Base-by-base conservation (phyloP, 345 rosid genomes). In the Luvunga scandens region DNA sequence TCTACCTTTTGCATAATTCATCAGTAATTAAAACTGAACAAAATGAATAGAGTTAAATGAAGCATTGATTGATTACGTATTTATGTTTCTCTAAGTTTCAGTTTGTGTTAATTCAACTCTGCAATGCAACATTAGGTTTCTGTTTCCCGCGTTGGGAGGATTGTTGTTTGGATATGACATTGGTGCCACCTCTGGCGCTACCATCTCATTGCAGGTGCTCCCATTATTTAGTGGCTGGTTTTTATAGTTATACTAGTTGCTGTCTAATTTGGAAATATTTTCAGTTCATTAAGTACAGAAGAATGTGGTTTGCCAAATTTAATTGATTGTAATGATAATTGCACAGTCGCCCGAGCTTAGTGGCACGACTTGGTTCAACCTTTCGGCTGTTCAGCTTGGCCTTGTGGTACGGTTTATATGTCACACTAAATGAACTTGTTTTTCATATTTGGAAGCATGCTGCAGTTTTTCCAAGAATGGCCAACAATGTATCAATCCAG, bases 161-260 rank as follows among this genome's bases (percentile, higher is more conserved):
- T 78, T 95, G 67, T 89, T 93, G 71, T 93, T 95, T 69, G 99
- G 99, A 25, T 93, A 95, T 83, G 99, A 95, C 85, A 95, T 95
- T 81, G 99, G 98, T 69, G 99, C 99, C 61, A 96, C 97, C 48
- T 93, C 97, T 13, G 98, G 99, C 67, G 98, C 98, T 73, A 74
- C 98, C 36, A 67, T 96, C 85, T 93, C 97, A 19, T 81, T 93
- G 83, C 97, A 96, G 99, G 97, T 91, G 73, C 75, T 71, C 67
- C 34, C 48, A 18, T 28, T 7, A 5, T 76, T 59, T 27, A 48
- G 39, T 71, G 34, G 6, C 53, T 76, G n/a, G 66, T 69, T 34
- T 24, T 53, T 34, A 24, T 63, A 33, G 39, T 64, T 57, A 72
- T 34, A 16, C 50, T 19, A 9, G 60, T 39, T 50, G 19, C 56